phyloP scores from a whole-genome alignment of 495 filamentous ascomycete species.

The Penicillium soppii region DNA sequence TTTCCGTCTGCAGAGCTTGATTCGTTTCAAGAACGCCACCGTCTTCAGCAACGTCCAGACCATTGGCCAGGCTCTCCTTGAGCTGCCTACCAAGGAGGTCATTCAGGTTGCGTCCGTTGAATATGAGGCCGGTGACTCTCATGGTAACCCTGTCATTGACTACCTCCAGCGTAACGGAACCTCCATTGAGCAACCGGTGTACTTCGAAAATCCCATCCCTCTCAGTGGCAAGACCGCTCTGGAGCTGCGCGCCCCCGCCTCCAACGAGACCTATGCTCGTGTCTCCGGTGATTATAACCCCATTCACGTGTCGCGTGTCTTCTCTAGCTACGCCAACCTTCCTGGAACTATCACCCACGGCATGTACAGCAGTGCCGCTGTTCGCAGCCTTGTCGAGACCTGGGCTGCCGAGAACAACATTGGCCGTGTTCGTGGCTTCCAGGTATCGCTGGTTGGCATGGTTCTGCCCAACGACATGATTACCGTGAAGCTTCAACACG shows the following conservation, averaged over 20 bases:
- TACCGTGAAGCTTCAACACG: constrained; percentile 88
- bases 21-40: constrained; percentile 91
- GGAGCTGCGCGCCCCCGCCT: constrained; percentile 84
- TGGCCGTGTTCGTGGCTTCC: constrained; percentile 94
- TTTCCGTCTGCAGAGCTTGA: constrained; percentile 91
- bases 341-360: constrained; percentile 97
- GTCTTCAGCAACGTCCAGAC: constrained; percentile 94
- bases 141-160: constrained; percentile 95
- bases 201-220: constrained; percentile 96
- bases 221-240: constrained; percentile 89
- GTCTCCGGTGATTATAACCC: constrained; percentile 99
- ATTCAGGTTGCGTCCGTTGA: constrained; percentile 95
- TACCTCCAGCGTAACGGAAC: constrained; percentile 90
- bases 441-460: constrained; percentile 94
- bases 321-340: constrained; percentile 90
- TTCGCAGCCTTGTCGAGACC: constrained; percentile 96
- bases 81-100: constrained; percentile 95
- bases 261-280: constrained; percentile 95
- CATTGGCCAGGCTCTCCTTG: constrained; percentile 85
- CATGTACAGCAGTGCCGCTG: constrained; percentile 98
- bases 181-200: constrained; percentile 92
- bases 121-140: constrained; percentile 83
- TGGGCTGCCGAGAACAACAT: constrained; percentile 99
- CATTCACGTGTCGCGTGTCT: constrained; percentile 96
- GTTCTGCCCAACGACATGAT: constrained; percentile 95